Base-by-base conservation (phyloP, 345 rosid genomes). In the Aethionema arabicum region DNA sequence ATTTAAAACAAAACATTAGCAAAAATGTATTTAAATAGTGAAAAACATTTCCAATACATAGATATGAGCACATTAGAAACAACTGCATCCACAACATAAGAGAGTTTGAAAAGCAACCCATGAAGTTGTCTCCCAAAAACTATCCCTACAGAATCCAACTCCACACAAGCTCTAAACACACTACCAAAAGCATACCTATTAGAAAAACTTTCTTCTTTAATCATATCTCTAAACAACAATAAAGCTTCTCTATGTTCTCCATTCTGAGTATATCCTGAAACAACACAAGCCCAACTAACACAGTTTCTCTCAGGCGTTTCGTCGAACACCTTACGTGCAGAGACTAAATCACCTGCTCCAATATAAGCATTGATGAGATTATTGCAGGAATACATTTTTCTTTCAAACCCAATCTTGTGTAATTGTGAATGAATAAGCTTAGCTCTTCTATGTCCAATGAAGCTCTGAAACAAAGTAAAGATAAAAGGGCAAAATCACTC, bases 41-140 rank as follows among this genome's bases (percentile, higher is more conserved):
- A n/a, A n/a, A n/a, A n/a, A n/a, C n/a, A n/a, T n/a, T n/a, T n/a
- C n/a, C n/a, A n/a, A n/a, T n/a, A n/a, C n/a, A n/a, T n/a, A n/a
- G n/a, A n/a, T n/a, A n/a, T n/a, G n/a, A n/a, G 67, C 57, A 80
- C 91, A 69, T 88, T 91, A 32, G 79, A 75, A 41, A 79, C 83
- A 54, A 78, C 79, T 35, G 72, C 75, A 44, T 86, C 88, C 66
- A 76, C 62, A 11, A 76, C 75, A 76, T 61, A 72, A 0, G 38
- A 67, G 42, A 90, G 78, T 74, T 88, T 91, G 8, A 67, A 72
- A 72, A 85, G 49, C 64, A 82, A 33, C 31, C 95, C 87, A 71
- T 91, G 98, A 57, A 88, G 55, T 68, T 91, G 92, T 82, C 72
- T 79, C 44, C 91, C 98, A 7, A 88, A 71, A 56, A 42, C 58